Conservation (phyloP, 768 basidiomycete genomes). For the Boletellus emodensis region DNA sequence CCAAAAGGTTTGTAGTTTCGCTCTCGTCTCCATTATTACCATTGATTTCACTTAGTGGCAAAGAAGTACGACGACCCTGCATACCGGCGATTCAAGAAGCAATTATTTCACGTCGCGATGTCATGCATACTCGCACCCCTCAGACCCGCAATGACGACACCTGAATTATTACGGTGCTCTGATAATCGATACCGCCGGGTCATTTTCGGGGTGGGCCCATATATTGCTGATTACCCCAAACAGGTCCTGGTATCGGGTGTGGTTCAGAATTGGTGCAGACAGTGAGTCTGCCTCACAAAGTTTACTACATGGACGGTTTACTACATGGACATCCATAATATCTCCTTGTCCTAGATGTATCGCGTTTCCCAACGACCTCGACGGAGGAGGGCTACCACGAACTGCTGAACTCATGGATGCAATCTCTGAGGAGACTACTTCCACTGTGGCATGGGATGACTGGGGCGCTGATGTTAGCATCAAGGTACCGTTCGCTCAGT, state of each 20-base stretch:
- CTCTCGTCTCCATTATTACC: too few species aligned
- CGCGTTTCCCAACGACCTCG: too few species aligned
- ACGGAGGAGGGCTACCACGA: too few species aligned
- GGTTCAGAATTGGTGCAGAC: slow-evolving; percentile 6
- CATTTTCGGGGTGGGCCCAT: slow-evolving; percentile 33
- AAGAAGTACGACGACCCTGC: slow-evolving; percentile 2
- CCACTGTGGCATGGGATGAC: too few species aligned
- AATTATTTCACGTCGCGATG: slow-evolving; percentile 32
- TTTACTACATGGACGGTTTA: too few species aligned
- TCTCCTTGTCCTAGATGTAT: too few species aligned
- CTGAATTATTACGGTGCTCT: slow-evolving; percentile 20
- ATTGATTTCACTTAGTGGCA: slow-evolving; percentile 5
- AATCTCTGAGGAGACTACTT: too few species aligned
- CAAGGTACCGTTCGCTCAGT: too few species aligned
- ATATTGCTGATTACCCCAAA: slow-evolving; percentile 41
- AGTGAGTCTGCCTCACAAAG: too few species aligned
- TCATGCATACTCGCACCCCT: not conserved
- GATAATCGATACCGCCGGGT: slow-evolving; percentile 18
- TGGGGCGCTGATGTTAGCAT: too few species aligned
- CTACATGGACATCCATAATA: too few species aligned
- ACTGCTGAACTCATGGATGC: too few species aligned
- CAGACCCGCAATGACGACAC: slow-evolving; percentile 24
- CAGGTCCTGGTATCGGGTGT: slow-evolving; percentile 21
- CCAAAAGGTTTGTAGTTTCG: slow-evolving; percentile 25
- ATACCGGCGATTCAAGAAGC: slow-evolving; percentile 29